Conservation (phyloP, 2,329 filamentous ascomycete genomes). For the Venturiaceae sp. region DNA sequence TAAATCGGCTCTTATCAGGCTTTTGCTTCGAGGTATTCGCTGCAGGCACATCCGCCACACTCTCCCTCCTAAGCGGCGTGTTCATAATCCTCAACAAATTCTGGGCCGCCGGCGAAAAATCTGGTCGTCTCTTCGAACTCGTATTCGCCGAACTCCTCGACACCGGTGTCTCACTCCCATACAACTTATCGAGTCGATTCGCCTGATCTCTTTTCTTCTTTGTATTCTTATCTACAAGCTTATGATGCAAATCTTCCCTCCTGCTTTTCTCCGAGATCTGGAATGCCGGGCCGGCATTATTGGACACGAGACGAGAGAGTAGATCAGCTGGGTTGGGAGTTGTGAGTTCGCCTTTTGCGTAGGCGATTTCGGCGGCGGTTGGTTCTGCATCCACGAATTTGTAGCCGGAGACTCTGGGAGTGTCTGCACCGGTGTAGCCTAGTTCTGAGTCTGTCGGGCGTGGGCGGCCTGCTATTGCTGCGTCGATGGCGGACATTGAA, state of each 20-base stretch:
- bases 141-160: constrained; percentile 11
- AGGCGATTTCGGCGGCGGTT: constrained; percentile 6
- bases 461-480: constrained; percentile 69
- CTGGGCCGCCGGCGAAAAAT: constrained; percentile 65
- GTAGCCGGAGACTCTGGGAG: constrained; percentile 7
- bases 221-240: constrained; percentile 75
- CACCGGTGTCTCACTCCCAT: constrained; percentile 25
- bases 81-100: constrained; percentile 56
- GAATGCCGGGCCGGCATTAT: constrained; percentile 5
- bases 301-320: constrained; percentile 2
- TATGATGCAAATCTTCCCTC: constrained; percentile 41
- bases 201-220: constrained; percentile 53
- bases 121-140: constrained; percentile 44
- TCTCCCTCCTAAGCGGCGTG: constrained; percentile 16
- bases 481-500: constrained; percentile 72
- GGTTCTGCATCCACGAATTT: constrained; percentile 9
- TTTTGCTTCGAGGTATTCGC: too few relatives aligned
- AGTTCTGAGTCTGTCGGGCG: constrained; percentile 29
- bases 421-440: constrained; percentile 7
- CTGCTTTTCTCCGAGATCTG: not conserved
- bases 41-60: constrained; percentile 12
- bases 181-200: constrained; percentile 3
- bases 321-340: not conserved
- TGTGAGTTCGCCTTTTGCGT: not conserved
- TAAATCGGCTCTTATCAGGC: not conserved